phyloP scores from a whole-genome alignment of 495 filamentous ascomycete genomes.

The Aspergillus cavernicola region DNA sequence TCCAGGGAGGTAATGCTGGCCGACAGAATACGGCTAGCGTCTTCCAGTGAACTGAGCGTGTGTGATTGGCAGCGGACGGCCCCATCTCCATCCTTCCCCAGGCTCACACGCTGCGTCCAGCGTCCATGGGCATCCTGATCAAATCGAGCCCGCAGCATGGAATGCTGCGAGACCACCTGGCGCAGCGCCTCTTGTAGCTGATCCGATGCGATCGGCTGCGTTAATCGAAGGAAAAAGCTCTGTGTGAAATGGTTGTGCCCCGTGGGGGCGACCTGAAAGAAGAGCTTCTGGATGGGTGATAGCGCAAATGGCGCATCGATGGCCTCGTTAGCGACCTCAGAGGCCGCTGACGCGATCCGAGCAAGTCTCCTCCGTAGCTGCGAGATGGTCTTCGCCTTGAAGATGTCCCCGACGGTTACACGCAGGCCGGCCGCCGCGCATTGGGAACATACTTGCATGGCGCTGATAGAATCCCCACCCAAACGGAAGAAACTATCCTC shows the following conservation, averaged over 20 bases:
- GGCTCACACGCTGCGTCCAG: neutral
- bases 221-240: constrained; percentile 53
- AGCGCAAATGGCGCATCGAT: constrained; percentile 42
- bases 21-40: neutral
- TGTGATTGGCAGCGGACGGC: no score
- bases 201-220: constrained; percentile 31
- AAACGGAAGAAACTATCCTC: neutral
- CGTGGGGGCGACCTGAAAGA: constrained; percentile 44
- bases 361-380: no score
- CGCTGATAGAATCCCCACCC: neutral
- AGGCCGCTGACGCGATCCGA: neutral
- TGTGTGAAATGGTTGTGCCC: constrained; percentile 57
- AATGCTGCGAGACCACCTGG: constrained; percentile 56
- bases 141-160: constrained; percentile 60
- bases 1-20: constrained; percentile 17
- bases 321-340: neutral
- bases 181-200: constrained; percentile 48
- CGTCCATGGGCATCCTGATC: neutral
- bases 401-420: neutral
- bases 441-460: neutral
- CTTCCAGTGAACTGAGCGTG: no score
- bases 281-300: constrained; percentile 59
- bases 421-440: neutral
- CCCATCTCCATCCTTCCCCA: no score
- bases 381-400: neutral